Percentiles rank a stretch among this genome's conserved stretches.
Conservation (phyloP, 2,329 filamentous ascomycete species). For the Colletotrichum liaoningense region DNA sequence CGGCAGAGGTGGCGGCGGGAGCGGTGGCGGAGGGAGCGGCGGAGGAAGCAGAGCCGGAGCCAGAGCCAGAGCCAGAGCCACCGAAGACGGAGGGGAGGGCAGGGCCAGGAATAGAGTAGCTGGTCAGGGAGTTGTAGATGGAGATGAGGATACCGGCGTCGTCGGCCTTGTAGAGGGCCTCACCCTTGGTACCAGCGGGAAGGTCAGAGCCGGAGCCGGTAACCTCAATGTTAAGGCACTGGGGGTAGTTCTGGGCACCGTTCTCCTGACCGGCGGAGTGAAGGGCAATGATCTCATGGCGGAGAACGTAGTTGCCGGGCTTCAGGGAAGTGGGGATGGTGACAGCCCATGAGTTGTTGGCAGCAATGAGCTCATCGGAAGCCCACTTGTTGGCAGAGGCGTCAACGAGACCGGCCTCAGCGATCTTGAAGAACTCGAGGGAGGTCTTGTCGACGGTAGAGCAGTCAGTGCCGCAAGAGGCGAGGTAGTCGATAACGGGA, state of each 20-base stretch:
- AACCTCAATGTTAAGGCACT: constrained; percentile 62
- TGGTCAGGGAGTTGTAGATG: constrained; percentile 44
- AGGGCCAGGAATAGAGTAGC: constrained; percentile 48
- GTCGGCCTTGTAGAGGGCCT: constrained; percentile 47
- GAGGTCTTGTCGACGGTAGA: constrained; percentile 59
- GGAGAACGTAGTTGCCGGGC: constrained; percentile 65
- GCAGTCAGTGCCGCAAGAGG: constrained; percentile 66
- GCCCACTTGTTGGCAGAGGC: constrained; percentile 63
- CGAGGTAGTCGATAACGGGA: constrained; percentile 71
- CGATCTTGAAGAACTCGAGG: constrained; percentile 71
- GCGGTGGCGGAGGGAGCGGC: constrained; percentile 21
- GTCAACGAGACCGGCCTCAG: constrained; percentile 58
- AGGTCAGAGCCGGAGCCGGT: constrained; percentile 49
- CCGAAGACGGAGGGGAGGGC: constrained; percentile 21
- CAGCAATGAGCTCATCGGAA: constrained; percentile 60
- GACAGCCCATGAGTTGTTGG: constrained; percentile 58
- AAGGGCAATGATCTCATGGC: constrained; percentile 67
- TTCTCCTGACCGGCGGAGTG: constrained; percentile 55
- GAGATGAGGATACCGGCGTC: constrained; percentile 51
- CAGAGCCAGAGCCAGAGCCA: constrained; percentile 8
- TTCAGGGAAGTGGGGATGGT: constrained; percentile 59
- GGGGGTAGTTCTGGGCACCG: constrained; percentile 63
- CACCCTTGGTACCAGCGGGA: constrained; percentile 47
- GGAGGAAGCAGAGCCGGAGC: constrained; percentile 37
- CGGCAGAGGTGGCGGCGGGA: constrained; percentile 39